Conservation (phyloP, 306 rosid species). For the Begonia peltatifolia region DNA sequence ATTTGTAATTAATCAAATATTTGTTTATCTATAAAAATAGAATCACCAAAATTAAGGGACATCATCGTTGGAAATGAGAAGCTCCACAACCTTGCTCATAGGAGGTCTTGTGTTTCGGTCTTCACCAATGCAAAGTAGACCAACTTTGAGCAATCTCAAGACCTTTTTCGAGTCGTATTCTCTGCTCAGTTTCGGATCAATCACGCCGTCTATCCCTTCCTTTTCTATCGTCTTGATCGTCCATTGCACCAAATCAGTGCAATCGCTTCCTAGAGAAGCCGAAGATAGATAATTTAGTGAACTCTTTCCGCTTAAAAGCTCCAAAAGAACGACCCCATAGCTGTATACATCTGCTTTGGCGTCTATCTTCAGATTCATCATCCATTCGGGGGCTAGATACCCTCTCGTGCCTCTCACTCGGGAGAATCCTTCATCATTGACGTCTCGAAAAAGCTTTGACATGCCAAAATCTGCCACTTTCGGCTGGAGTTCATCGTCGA, state of each 20-base stretch:
- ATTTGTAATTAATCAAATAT: too few species aligned
- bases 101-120: conserved; percentile 23
- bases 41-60: too few species aligned
- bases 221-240: conserved; percentile 9
- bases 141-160: conserved; percentile 16
- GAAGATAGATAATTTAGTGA: conserved; percentile 10
- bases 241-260: conserved; percentile 20
- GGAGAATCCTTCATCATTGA: conserved; percentile 14
- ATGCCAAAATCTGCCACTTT: conserved; percentile 31
- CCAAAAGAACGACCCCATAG: conserved; percentile 29
- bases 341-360: conserved; percentile 37
- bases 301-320: conserved; percentile 20
- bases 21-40: too few species aligned
- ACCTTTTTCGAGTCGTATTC: conserved; percentile 9
- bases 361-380: conserved; percentile 22
- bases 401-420: conserved; percentile 28
- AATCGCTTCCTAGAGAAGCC: neutral
- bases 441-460: conserved; percentile 25
- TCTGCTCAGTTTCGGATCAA: conserved; percentile 13
- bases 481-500: conserved; percentile 14
- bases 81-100: conserved; percentile 31
- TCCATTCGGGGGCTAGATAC: conserved; percentile 35
- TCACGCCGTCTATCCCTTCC: conserved; percentile 15
- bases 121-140: conserved; percentile 19
- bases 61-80: conserved; percentile 3